A percentile compares a stretch with the other conserved stretches of the same genome.
Evolutionary conservation across 495 filamentous ascomycete species (phyloP).

Genomic region (Neurospora sp.): DNA sequence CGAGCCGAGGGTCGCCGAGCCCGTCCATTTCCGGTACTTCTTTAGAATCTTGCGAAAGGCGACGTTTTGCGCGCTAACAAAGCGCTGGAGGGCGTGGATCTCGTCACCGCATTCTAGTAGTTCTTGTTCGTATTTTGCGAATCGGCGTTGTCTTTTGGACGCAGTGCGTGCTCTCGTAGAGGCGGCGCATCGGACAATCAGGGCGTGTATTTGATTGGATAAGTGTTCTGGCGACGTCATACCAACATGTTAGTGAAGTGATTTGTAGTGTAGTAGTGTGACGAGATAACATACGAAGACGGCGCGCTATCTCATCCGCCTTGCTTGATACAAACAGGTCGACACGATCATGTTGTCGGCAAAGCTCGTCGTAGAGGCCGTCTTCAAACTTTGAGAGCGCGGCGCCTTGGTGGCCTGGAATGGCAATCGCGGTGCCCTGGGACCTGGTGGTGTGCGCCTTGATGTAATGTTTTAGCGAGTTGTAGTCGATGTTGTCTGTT

Average conservation of each 20-base stretch:
- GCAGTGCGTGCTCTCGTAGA: slow-evolving; percentile 20
- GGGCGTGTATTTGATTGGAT: slow-evolving; percentile 37
- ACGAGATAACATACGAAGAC: slow-evolving; percentile 37
- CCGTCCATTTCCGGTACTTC: slow-evolving; percentile 70
- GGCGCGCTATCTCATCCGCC: slow-evolving; percentile 53
- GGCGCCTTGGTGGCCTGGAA: slow-evolving; percentile 49
- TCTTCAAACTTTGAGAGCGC: slow-evolving; percentile 49
- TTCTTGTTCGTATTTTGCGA: slow-evolving; percentile 39
- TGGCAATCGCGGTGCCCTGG: slow-evolving; percentile 52
- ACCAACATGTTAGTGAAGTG: slow-evolving; percentile 6
- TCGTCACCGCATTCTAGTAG: slow-evolving; percentile 49
- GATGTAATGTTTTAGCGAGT: slow-evolving; percentile 64
- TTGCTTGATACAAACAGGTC: slow-evolving; percentile 64
- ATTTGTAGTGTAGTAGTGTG: not conserved
- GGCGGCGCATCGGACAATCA: slow-evolving; percentile 33
- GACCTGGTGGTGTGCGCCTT: slow-evolving; percentile 55
- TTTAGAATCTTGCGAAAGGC: slow-evolving; percentile 67
- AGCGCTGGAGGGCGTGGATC: slow-evolving; percentile 49
- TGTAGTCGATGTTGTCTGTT: slow-evolving; percentile 63
- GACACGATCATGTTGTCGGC: slow-evolving; percentile 55
- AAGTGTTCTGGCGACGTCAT: slow-evolving; percentile 34
- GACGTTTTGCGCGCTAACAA: slow-evolving; percentile 50
- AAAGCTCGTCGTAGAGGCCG: slow-evolving; percentile 49
- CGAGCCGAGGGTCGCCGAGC: slow-evolving; percentile 44
- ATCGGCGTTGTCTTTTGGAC: slow-evolving; percentile 29